Base-by-base conservation (phyloP, 345 rosid species). In the Aethionema arabicum region DNA sequence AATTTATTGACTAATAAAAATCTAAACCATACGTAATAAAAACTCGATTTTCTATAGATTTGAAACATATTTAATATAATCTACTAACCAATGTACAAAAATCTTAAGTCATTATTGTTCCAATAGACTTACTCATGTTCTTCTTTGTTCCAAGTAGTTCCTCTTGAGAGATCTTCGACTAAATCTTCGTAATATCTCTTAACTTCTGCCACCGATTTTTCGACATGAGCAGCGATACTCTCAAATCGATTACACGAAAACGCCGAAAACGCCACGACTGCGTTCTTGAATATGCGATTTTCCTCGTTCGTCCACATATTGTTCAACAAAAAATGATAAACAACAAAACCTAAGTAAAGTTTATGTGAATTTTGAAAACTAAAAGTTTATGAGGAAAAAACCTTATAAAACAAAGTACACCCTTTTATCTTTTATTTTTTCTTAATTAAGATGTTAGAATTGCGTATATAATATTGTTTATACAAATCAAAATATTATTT, bases 241-340 rank as follows among this genome's bases (percentile, higher is more conserved):
- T 66, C 7, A 8, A 66, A 47, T 42, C 56, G 63, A 30, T 4
- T 2, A 1, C 16, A 35, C 21, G 3, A 14, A 66, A 56, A 32
- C 16, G 33, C 49, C 11, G 32, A 3, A 49, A 56, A 49, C 21
- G 10, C 0, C 2, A 0, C 7, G 11, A 67, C 0, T 49, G 52
- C 51, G 27, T 4, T 2, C 37, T 32, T 67, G 37, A 67, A 57
- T 43, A 1, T 11, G 13, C 39, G 21, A 51, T 57, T 66, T 27
- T 57, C 64, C 8, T 66, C 30, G 32, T 5, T 66, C 9, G 71
- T 57, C 71, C 71, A 57, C 71, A 66, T 66, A 8, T 7, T 36
- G 47, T 40, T 45, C 50, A n/a, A 41, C 32, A 39, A 9, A 48
- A 41, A 5, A 39, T 32, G 11, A 15, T 30, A 15, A 32, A 47